Percentiles rank a stretch among this genome's conserved stretches.
Evolutionary conservation across 257 asterid species (phyloP).

Genomic region (Gardenia jasminoides): DNA sequence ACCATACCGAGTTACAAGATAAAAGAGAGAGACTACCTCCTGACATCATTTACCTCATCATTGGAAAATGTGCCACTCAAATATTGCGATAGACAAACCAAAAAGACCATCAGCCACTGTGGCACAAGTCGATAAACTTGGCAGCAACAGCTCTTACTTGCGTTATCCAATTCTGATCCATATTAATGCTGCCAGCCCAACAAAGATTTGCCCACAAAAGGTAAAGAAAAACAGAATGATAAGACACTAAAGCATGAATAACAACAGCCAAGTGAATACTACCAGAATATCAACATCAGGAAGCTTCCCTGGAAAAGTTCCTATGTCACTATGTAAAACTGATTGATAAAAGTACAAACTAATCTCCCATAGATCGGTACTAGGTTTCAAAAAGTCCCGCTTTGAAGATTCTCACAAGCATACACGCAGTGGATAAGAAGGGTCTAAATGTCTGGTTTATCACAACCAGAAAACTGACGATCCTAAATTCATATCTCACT

Average conservation of each 20-base stretch:
- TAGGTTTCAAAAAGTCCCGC: neutral
- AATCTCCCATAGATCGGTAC: neutral
- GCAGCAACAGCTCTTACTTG: too few species aligned
- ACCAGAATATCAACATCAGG: neutral
- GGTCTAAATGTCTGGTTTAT: neutral
- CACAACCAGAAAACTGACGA: neutral
- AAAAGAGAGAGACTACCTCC: too few species aligned
- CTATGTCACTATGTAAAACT: neutral
- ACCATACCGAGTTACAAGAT: too few species aligned
- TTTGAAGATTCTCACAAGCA: neutral
- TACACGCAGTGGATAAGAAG: neutral
- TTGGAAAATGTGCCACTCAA: too few species aligned
- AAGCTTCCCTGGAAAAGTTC: neutral
- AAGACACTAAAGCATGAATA: neutral
- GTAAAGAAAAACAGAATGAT: neutral
- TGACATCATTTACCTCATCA: too few species aligned
- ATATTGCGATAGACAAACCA: too few species aligned
- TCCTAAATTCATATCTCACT: slow-evolving; percentile 19
- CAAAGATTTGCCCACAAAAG: too few species aligned
- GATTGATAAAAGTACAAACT: neutral
- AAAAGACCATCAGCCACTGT: too few species aligned
- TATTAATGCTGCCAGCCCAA: too few species aligned
- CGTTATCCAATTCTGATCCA: too few species aligned
- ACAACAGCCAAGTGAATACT: neutral
- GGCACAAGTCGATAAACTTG: too few species aligned